Percentiles rank a stretch among this genome's conserved stretches.
Evolutionary conservation across 371 early-diverging fungal species (phyloP).

Genomic region (Entomophthora muscae): DNA sequence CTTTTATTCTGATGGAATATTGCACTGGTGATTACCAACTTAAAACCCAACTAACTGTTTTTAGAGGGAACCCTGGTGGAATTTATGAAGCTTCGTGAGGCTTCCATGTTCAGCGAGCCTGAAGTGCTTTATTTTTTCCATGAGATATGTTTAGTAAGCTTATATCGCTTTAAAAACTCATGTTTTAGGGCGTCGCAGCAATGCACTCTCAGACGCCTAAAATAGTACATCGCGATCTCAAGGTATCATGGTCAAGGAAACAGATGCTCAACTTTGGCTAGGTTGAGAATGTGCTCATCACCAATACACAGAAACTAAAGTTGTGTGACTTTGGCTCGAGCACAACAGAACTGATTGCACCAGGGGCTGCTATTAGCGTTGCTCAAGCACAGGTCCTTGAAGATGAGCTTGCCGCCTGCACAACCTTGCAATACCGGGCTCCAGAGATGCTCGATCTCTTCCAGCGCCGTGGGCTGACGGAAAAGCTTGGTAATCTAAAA

Average conservation of each 20-base stretch:
- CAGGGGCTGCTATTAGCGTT: conserved; percentile 26
- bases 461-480: conserved; percentile 54
- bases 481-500: conserved; percentile 57
- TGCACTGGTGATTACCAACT: conserved; percentile 40
- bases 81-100: conserved; percentile 62
- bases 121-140: conserved; percentile 74
- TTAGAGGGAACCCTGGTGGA: conserved; percentile 69
- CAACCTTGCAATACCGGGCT: conserved; percentile 84
- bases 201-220: conserved; percentile 66
- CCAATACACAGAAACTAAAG: conserved; percentile 43
- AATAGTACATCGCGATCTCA: conserved; percentile 71
- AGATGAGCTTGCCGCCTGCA: conserved; percentile 70
- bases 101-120: conserved; percentile 47
- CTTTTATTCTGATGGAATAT: conserved; percentile 78
- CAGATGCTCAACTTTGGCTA: conserved; percentile 8
- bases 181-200: conserved; percentile 56
- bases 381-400: conserved; percentile 57
- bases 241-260: no score
- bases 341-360: conserved; percentile 39
- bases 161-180: not conserved
- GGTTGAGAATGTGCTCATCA: conserved; percentile 36
- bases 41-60: not conserved
- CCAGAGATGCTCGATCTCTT: conserved; percentile 88
- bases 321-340: conserved; percentile 90
- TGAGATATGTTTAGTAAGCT: conserved; percentile 52